phyloP scores from a whole-genome alignment of 768 basidiomycete species.

The Cyathus striatus region DNA sequence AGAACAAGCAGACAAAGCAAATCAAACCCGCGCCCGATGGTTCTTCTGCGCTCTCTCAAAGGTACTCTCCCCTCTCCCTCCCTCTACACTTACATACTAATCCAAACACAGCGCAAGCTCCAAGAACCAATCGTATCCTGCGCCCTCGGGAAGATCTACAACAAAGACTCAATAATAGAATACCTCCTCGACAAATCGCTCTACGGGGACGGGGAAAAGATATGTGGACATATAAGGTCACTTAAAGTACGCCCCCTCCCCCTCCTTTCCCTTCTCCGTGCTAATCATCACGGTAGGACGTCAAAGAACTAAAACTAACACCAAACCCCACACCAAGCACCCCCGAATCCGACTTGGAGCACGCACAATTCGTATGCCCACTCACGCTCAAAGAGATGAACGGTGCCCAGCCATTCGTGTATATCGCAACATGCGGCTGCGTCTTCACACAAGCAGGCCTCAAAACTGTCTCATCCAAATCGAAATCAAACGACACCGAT shows the following conservation, averaged over 20 bases:
- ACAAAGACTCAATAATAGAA: conserved; percentile 91
- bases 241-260: conserved; percentile 62
- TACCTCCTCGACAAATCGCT: conserved; percentile 77
- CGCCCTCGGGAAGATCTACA: conserved; percentile 90
- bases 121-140: conserved; percentile 90
- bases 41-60: conserved; percentile 94
- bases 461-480: conserved; percentile 49
- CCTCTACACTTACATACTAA: background rate
- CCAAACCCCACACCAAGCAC: conserved; percentile 55
- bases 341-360: conserved; percentile 33
- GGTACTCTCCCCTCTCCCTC: conserved; percentile 34
- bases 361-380: conserved; percentile 82
- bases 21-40: conserved; percentile 85
- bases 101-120: conserved; percentile 56
- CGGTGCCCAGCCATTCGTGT: conserved; percentile 83
- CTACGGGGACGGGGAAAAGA: conserved; percentile 88
- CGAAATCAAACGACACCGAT: conserved; percentile 24
- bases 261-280: background rate
- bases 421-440: conserved; percentile 81
- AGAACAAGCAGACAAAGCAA: conserved; percentile 87
- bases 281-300: conserved; percentile 49
- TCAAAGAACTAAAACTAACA: conserved; percentile 79
- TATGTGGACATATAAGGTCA: conserved; percentile 88
- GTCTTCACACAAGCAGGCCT: conserved; percentile 86
- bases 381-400: conserved; percentile 94